These are phyloP conservation scores for Asterophora parasitica DNA, from an alignment of 768 basidiomycete species.

Conservation along the genomic window DNA sequence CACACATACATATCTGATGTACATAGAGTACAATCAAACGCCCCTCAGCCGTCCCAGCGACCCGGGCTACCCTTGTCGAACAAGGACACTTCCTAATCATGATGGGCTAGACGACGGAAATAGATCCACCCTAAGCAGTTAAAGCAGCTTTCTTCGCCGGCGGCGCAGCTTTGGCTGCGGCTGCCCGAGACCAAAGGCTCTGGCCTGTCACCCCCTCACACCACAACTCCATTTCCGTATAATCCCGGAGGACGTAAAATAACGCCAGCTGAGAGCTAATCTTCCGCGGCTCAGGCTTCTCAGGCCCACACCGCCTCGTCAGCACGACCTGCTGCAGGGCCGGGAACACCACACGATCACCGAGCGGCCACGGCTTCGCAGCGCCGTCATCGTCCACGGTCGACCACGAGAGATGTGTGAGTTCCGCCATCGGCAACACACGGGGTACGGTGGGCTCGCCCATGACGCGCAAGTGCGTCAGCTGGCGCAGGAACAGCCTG, in stretches of 20 bases:
- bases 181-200: constrained; percentile 28
- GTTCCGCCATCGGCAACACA: constrained; percentile 16
- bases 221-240: constrained; percentile 34
- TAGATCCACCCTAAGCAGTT: too few relatives aligned
- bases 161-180: constrained; percentile 8
- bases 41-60: background rate
- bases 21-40: too few relatives aligned
- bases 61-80: background rate
- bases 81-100: constrained; percentile 6
- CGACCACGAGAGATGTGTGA: constrained; percentile 28
- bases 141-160: background rate
- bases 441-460: constrained; percentile 24
- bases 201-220: constrained; percentile 24
- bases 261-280: constrained; percentile 21
- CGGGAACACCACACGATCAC: constrained; percentile 21
- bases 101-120: too few relatives aligned
- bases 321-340: constrained; percentile 27
- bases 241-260: constrained; percentile 22
- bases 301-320: constrained; percentile 22
- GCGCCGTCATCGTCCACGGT: constrained; percentile 13
- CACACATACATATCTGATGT: background rate
- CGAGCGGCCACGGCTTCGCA: constrained; percentile 17
- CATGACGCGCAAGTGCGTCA: constrained; percentile 31
- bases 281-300: constrained; percentile 19
- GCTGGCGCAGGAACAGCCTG: constrained; percentile 24